These are phyloP conservation scores for Chenopodium suecicum DNA, from an alignment of 148 eudicot genomes.

Conservation along the genomic window DNA sequence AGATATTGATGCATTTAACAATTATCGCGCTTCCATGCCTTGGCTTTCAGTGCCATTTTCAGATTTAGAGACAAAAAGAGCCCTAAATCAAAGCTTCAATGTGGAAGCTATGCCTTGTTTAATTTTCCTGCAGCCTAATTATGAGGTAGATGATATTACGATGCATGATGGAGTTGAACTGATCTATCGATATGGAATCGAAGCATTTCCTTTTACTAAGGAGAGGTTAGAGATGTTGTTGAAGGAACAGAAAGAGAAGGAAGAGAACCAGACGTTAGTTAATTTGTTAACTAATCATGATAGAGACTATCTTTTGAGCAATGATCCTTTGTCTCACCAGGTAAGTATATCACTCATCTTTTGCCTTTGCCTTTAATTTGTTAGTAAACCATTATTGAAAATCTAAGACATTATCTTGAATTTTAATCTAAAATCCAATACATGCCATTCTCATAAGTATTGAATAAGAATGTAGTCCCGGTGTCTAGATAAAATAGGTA, in stretches of 20 bases:
- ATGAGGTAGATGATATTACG: slow-evolving; percentile 16
- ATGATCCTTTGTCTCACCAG: slow-evolving; percentile 35
- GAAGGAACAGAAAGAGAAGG: slow-evolving; percentile 44
- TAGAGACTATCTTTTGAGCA: slow-evolving; percentile 54
- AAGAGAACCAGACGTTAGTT: slow-evolving; percentile 50
- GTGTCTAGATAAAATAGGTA: not conserved
- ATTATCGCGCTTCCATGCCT: slow-evolving; percentile 55
- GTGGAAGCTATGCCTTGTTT: slow-evolving; percentile 66
- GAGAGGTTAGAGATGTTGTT: slow-evolving; percentile 50
- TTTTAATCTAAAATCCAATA: too few relatives aligned
- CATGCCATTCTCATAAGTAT: too few relatives aligned
- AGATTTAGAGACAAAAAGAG: slow-evolving; percentile 48
- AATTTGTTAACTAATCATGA: slow-evolving; percentile 42
- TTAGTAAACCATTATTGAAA: too few relatives aligned
- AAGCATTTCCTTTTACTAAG: slow-evolving; percentile 56
- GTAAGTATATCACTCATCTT: slow-evolving; percentile 27
- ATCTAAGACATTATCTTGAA: too few relatives aligned
- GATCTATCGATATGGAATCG: slow-evolving; percentile 50
- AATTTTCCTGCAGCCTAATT: slow-evolving; percentile 47
- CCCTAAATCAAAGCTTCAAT: slow-evolving; percentile 46
- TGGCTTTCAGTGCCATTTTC: slow-evolving; percentile 76
- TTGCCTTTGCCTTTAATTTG: not conserved
- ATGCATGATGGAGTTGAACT: slow-evolving; percentile 54
- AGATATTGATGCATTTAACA: slow-evolving; percentile 48
- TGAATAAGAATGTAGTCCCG: not conserved